Conservation (phyloP, 1,139 yeast species). For the Nakaseomyces glabratus region DNA sequence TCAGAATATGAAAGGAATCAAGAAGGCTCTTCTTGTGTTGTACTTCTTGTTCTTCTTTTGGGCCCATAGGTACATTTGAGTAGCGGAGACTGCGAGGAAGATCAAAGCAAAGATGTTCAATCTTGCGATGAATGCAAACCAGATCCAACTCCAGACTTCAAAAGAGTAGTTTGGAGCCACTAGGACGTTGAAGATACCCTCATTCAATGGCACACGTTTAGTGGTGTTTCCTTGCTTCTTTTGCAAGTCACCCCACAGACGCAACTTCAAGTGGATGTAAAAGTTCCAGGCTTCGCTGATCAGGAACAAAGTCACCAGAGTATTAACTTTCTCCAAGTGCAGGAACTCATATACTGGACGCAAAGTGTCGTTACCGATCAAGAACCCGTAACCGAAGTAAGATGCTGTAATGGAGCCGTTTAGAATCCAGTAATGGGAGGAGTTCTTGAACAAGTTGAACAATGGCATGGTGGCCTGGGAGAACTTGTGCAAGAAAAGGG, state of each 20-base stretch:
- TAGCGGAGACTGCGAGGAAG: constrained; percentile 61
- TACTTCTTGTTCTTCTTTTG: constrained; percentile 50
- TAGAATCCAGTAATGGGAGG: constrained; percentile 82
- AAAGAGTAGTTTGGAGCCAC: constrained; percentile 80
- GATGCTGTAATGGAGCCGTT: constrained; percentile 67
- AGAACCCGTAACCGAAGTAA: constrained; percentile 58
- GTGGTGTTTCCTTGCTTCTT: constrained; percentile 34
- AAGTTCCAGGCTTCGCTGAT: constrained; percentile 66
- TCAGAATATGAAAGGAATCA: constrained; percentile 34
- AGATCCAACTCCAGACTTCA: constrained; percentile 69
- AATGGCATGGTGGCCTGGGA: constrained; percentile 90
- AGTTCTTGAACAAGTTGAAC: constrained; percentile 77
- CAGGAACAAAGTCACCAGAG: constrained; percentile 44
- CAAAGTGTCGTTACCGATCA: constrained; percentile 22
- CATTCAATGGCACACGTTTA: constrained; percentile 33
- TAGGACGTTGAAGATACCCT: constrained; percentile 38
- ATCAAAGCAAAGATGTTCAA: constrained; percentile 71
- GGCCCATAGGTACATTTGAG: constrained; percentile 69
- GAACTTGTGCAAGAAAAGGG: constrained; percentile 72
- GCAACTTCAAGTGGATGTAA: constrained; percentile 46
- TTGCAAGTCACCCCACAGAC: constrained; percentile 33
- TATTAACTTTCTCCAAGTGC: constrained; percentile 16
- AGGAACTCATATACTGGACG: constrained; percentile 15
- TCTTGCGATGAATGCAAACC: constrained; percentile 51
- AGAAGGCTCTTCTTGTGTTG: constrained; percentile 32